Evolutionary conservation across 2,329 filamentous ascomycete genomes (phyloP).

Genomic region (Chaetoscypha palmicola): DNA sequence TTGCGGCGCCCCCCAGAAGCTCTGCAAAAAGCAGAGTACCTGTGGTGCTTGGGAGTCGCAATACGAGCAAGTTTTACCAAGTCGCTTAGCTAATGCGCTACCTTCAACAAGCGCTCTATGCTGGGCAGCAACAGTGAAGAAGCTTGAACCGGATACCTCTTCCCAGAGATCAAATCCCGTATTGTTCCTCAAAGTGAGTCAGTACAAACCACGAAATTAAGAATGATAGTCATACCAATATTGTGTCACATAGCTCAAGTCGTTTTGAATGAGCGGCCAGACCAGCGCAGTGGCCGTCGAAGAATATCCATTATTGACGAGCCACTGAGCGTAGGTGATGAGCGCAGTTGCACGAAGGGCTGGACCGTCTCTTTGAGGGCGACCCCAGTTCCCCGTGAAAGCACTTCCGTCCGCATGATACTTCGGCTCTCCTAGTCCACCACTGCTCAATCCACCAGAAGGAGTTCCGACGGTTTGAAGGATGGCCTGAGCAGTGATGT

Average conservation of each 20-base stretch:
- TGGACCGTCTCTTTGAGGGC: slow-evolving; percentile 74
- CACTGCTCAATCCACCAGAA: slow-evolving; percentile 34
- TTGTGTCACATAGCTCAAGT: slow-evolving; percentile 66
- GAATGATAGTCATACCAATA: slow-evolving; percentile 55
- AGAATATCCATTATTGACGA: slow-evolving; percentile 54
- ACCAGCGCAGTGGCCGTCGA: slow-evolving; percentile 42
- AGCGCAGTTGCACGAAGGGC: slow-evolving; percentile 68
- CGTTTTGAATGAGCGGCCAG: slow-evolving; percentile 71
- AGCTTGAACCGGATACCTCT: slow-evolving; percentile 68
- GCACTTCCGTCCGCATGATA: slow-evolving; percentile 57
- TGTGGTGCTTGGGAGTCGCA: slow-evolving; percentile 62
- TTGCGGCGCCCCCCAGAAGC: slow-evolving; percentile 57
- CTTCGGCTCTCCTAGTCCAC: slow-evolving; percentile 65
- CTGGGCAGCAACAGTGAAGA: slow-evolving; percentile 67
- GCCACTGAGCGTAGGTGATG: slow-evolving; percentile 65
- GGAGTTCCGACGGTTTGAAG: slow-evolving; percentile 54
- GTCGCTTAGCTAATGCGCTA: slow-evolving; percentile 52
- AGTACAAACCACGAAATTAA: too few species aligned
- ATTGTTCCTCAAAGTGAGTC: slow-evolving; percentile 41
- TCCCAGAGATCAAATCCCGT: slow-evolving; percentile 75
- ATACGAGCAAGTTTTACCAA: slow-evolving; percentile 52
- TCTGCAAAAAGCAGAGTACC: slow-evolving; percentile 66
- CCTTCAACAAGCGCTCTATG: slow-evolving; percentile 66
- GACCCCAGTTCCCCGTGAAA: slow-evolving; percentile 64
- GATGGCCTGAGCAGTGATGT: slow-evolving; percentile 57